phyloP scores from a whole-genome alignment of 108 stramenopile species.

The Parmales sp. region DNA sequence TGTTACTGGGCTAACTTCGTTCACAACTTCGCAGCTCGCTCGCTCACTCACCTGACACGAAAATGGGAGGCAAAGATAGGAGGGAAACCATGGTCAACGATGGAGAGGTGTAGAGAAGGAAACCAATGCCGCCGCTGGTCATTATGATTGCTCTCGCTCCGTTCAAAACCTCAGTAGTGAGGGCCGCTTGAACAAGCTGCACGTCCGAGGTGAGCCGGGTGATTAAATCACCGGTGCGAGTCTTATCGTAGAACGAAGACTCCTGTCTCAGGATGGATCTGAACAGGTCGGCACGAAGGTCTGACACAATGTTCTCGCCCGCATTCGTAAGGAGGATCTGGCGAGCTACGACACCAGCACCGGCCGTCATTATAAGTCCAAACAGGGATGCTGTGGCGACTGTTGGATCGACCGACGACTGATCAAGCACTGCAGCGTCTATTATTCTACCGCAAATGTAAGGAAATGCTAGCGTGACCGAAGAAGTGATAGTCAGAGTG shows the following conservation, averaged over 20 bases:
- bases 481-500: conserved; percentile 48
- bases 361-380: conserved; percentile 43
- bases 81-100: conserved; percentile 57
- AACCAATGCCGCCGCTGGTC: conserved; percentile 44
- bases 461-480: conserved; percentile 57
- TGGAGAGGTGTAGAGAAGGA: conserved; percentile 65
- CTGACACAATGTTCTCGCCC: conserved; percentile 63
- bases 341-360: conserved; percentile 50
- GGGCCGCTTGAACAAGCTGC: conserved; percentile 50
- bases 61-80: conserved; percentile 58
- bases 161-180: conserved; percentile 64
- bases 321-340: conserved; percentile 49
- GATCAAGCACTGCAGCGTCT: conserved; percentile 41
- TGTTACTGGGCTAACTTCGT: too few species aligned
- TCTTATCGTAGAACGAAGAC: conserved; percentile 52
- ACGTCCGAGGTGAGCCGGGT: conserved; percentile 68
- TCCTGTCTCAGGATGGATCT: conserved; percentile 56
- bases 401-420: conserved; percentile 13
- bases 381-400: conserved; percentile 43
- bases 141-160: conserved; percentile 52
- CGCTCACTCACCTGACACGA: too few species aligned
- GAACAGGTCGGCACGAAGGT: conserved; percentile 51
- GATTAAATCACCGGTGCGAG: conserved; percentile 59
- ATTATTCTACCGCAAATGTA: conserved; percentile 57
- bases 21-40: too few species aligned